These are phyloP conservation scores for Cynara cardunculus DNA, from an alignment of 129 eudicot genomes.

Conservation along the genomic window DNA sequence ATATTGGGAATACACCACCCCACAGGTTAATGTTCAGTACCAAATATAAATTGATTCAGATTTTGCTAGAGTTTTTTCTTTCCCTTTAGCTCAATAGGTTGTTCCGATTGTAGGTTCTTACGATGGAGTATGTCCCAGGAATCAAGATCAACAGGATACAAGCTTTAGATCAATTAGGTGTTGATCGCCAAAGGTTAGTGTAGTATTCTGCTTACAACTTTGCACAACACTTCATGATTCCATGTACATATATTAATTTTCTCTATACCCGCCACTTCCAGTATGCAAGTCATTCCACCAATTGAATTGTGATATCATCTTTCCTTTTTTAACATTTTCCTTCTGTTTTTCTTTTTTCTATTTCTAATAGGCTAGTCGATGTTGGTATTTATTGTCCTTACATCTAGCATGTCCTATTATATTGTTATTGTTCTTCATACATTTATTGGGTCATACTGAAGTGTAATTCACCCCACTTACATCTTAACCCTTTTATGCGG, in stretches of 20 bases:
- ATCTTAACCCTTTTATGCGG: background rate
- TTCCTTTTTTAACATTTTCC: background rate
- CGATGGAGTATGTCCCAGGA: constrained; percentile 99
- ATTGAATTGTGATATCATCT: background rate
- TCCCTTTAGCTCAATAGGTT: constrained; percentile 19
- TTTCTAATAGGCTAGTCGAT: background rate
- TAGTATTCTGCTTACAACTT: constrained; percentile 1
- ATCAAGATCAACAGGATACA: constrained; percentile 91
- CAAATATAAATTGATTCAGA: background rate
- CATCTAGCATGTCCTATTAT: background rate
- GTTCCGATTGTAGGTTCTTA: constrained; percentile 50
- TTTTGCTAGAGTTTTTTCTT: background rate
- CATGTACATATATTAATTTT: background rate
- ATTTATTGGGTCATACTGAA: background rate
- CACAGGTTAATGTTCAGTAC: constrained; percentile 61
- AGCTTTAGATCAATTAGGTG: constrained; percentile 95
- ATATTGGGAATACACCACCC: constrained; percentile 94
- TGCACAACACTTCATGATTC: background rate
- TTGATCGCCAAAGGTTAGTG: constrained; percentile 82
- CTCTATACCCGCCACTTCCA: background rate
- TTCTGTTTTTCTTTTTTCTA: background rate
- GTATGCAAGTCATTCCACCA: background rate
- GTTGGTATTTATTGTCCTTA: background rate
- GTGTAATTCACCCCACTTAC: background rate
- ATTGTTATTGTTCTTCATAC: background rate